Evolutionary conservation across 371 early-diverging fungal genomes (phyloP), one percentile per base, ranked within the genome.

Genomic region (Mucor plumbeus): DNA sequence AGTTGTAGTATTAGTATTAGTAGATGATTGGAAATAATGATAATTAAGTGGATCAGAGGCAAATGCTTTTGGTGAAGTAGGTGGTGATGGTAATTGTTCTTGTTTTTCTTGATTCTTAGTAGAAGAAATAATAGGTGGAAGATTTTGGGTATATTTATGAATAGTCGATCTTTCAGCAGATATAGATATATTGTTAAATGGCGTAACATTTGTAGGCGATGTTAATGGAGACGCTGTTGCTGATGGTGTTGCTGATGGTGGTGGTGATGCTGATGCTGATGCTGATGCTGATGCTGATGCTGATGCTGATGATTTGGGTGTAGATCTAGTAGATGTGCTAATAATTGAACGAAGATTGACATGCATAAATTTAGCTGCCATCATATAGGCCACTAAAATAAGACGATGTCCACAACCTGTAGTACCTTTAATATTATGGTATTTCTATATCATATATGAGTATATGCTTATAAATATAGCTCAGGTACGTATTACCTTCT

Each of bases 291-390:
- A 55, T 14, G 35, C 21, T 7, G 26, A 26, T 26, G 26, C 26
- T 26, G 26, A 26, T 26, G 26, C 26, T 26, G 26, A 26, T 26
- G 26, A 26, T 26, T 44, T 13, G 1, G 62, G 1, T 38, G 44
- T 33, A 5, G 35, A 14, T 15, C 14, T 10, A 3, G 43, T 8
- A 4, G 68, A 17, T 8, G 43, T 48, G 35, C 61, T 48, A 11
- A 72, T 72, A 15, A 72, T 69, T 7, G 74, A 69, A 35, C 54
- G 44, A 17, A 73, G 44, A 26, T 73, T 73, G 55, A 67, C 65
- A 40, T 75, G 76, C 61, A 75, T 63, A 36, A 64, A 69, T 26
- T 75, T 75, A 35, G 72, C 63, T 33, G 76, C 72, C 61, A 71
- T 75, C 59, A 72, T 72, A 43, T 72, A 75, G 0, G 76, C 76